Base-by-base conservation (phyloP, 495 filamentous ascomycete species). In the Cercophora scortea region DNA sequence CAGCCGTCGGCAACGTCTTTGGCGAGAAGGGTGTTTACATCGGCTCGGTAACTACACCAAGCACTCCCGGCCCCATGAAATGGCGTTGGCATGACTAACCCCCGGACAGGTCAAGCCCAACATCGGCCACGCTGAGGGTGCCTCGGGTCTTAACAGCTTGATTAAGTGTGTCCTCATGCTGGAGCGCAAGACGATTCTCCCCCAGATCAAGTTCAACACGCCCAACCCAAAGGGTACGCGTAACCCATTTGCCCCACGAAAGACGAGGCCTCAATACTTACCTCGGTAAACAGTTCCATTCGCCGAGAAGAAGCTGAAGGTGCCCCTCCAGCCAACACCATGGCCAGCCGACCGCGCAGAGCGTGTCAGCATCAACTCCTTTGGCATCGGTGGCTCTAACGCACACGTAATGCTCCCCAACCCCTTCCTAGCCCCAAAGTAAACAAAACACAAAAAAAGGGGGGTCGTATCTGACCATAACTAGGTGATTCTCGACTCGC, bases 361-460 rank as follows among this genome's bases (percentile, higher is more conserved):
- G 45, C 54, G 71, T 4, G 61, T 65, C 9, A 70, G 71, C 35
- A 62, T 81, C 39, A 80, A 79, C 49, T 74, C 67, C 9, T 80
- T 79, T 51, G 78, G 79, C 4, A 74, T 73, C 32, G 78, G 78
- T 0, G 78, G 79, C 11, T 52, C 73, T 0, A 81, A 81, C 48
- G 69, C 69, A 0, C 75, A 76, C 32, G 53, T 43, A n/a, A 32
- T 47, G 12, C 42, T 50, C 45, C 52, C 10, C 49, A 25, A 2
- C 25, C 25, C 2, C 5, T 25, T 25, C 25, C 25, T 5, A 25
- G 2, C 25, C 25, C 25, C 5, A 25, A 25, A 25, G 25, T 25
- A 2, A 25, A 25, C 5, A 25, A 25, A 5, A 25, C 25, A 25
- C 25, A 25, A 25, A 5, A 25, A 25, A 25, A 25, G 25, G 5